A percentile compares a stretch with the other conserved stretches of the same genome.
Conservation (phyloP, 2,329 filamentous ascomycete species). For the Trichoderma breve region DNA sequence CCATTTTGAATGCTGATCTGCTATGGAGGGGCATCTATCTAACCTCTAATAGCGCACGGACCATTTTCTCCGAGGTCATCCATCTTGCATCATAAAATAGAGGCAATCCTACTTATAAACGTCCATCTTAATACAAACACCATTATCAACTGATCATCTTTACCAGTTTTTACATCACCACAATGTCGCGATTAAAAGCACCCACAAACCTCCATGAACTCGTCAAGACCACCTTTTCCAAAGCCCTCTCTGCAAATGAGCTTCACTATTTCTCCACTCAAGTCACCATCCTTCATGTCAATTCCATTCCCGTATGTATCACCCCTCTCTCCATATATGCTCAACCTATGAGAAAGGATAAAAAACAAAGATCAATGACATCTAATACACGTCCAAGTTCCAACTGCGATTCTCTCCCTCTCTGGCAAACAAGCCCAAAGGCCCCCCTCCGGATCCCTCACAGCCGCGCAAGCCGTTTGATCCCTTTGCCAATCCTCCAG, state of each 20-base stretch:
- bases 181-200: constrained; percentile 40
- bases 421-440: constrained; percentile 65
- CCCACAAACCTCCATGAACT: constrained; percentile 51
- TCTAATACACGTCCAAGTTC: constrained; percentile 48
- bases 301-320: constrained; percentile 42
- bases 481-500: constrained; percentile 62
- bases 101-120: not conserved
- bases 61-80: not conserved
- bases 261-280: constrained; percentile 55
- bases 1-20: not conserved
- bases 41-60: not conserved
- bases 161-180: not conserved
- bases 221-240: constrained; percentile 49
- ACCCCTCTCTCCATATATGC: not conserved
- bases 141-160: not conserved
- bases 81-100: not conserved
- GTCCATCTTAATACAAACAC: not conserved
- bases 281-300: constrained; percentile 46
- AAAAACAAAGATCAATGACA: not conserved
- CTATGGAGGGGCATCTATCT: not conserved
- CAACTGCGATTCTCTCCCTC: constrained; percentile 70
- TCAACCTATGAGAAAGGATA: not conserved
- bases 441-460: constrained; percentile 35
- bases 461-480: constrained; percentile 48
- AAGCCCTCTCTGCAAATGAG: constrained; percentile 48